phyloP scores from a whole-genome alignment of 495 filamentous ascomycete species.

The Penicillium psychrofluorescens region DNA sequence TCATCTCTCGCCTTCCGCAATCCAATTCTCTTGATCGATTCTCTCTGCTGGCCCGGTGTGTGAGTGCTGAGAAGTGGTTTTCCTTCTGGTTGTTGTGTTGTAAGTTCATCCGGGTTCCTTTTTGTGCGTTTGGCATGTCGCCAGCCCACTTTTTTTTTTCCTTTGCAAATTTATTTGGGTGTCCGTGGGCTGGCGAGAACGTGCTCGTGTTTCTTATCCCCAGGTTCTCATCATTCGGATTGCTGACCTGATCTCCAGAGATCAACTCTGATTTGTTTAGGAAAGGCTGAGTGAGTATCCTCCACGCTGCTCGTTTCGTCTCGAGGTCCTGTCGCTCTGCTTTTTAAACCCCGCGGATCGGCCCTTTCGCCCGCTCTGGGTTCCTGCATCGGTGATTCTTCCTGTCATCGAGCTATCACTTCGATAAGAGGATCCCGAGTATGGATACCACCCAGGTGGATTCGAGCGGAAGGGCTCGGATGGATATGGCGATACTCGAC shows the following conservation, averaged over 20 bases:
- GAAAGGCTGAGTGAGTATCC: constrained; percentile 25
- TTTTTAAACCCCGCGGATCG: constrained; percentile 8
- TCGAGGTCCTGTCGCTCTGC: background rate
- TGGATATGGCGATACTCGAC: background rate
- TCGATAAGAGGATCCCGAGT: constrained; percentile 1
- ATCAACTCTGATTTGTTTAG: constrained; percentile 12
- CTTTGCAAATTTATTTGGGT: constrained; percentile 8
- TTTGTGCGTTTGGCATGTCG: constrained; percentile 6
- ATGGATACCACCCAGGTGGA: no score
- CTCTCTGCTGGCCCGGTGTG: constrained; percentile 3
- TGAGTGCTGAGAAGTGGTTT: constrained; percentile 20
- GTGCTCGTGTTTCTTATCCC: constrained; percentile 12
- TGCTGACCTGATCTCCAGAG: constrained; percentile 9
- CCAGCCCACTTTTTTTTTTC: constrained; percentile 18
- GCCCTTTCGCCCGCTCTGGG: constrained; percentile 3
- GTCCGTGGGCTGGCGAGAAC: constrained; percentile 26
- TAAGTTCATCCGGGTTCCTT: constrained; percentile 1
- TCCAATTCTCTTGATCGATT: constrained; percentile 1
- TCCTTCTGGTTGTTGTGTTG: constrained; percentile 5
- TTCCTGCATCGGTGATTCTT: background rate
- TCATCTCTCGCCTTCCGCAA: constrained; percentile 6
- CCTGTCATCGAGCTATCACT: background rate
- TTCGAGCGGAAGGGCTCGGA: background rate
- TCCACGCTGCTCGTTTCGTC: background rate
- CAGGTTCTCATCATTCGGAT: constrained; percentile 19